These are phyloP conservation scores for Zygosaccharomyces sapae DNA, from an alignment of 1,139 yeast genomes.

Conservation along the genomic window DNA sequence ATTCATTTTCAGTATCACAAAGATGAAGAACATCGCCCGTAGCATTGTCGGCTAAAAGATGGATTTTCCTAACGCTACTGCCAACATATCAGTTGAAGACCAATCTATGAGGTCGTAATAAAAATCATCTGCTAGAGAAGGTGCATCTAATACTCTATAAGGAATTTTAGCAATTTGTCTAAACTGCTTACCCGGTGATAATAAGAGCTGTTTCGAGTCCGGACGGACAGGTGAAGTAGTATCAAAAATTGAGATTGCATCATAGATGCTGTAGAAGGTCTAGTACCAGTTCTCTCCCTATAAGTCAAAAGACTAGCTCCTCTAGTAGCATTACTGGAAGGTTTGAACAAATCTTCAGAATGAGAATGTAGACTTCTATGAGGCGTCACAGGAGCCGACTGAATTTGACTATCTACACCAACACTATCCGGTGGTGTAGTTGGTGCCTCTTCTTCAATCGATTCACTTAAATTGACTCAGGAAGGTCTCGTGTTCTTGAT, in stretches of 20 bases:
- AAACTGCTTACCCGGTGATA: constrained; percentile 78
- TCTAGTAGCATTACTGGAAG: constrained; percentile 49
- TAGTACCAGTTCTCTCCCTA: constrained; percentile 60
- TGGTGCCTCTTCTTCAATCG: constrained; percentile 16
- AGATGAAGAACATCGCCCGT: constrained; percentile 80
- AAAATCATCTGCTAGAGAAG: constrained; percentile 89
- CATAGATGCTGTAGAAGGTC: constrained; percentile 54
- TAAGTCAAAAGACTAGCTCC: constrained; percentile 61
- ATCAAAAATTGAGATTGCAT: constrained; percentile 63
- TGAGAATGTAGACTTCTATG: constrained; percentile 24
- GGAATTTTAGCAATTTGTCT: constrained; percentile 82
- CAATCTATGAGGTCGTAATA: constrained; percentile 90
- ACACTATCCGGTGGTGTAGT: constrained; percentile 26
- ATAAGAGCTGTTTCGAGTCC: constrained; percentile 72
- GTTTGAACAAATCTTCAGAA: constrained; percentile 27
- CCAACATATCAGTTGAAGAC: constrained; percentile 86
- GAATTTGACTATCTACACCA: constrained; percentile 22
- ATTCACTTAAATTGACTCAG: constrained; percentile 2
- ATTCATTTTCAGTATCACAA: constrained; percentile 43
- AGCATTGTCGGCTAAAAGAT: constrained; percentile 91
- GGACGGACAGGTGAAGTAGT: constrained; percentile 85
- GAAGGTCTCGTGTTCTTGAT: constrained; percentile 28
- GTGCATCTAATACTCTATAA: constrained; percentile 91
- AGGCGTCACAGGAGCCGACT: constrained; percentile 41
- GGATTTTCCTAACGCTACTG: constrained; percentile 84